Conservation (phyloP, 73 alveolate genomes). For the Paramecium sonneborni region DNA sequence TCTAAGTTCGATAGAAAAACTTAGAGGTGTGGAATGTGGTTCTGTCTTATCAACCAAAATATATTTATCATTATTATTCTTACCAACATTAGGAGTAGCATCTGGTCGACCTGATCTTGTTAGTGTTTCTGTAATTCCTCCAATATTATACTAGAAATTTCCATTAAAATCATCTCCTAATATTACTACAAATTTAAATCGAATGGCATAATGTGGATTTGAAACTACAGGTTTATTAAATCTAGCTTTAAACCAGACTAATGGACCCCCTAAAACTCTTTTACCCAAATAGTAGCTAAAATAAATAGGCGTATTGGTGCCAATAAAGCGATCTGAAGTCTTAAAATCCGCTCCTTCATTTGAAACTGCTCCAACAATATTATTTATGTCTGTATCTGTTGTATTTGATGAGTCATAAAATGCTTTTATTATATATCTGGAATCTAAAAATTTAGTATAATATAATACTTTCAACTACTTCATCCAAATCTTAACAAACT, state of each 20-base stretch:
- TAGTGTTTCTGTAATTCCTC: neutral
- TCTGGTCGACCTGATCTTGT: neutral
- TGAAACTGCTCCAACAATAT: neutral
- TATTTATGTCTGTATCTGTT: neutral
- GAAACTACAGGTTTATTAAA: neutral
- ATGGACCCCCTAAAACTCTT: neutral
- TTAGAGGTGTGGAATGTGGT: neutral
- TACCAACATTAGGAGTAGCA: neutral
- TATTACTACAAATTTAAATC: neutral
- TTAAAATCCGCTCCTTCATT: neutral
- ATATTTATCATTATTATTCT: neutral
- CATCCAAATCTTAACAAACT: neutral
- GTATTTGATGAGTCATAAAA: neutral
- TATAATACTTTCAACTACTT: neutral
- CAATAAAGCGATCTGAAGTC: neutral
- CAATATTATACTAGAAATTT: neutral
- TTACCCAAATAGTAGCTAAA: neutral
- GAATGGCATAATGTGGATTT: neutral
- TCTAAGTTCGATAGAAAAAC: neutral
- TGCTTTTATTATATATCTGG: neutral
- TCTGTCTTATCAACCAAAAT: neutral
- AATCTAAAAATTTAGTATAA: neutral
- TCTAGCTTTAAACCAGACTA: neutral
- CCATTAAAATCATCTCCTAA: neutral
- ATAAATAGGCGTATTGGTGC: neutral